These are phyloP conservation scores for Cornus controversa DNA, from an alignment of 148 eudicot species.

Conservation along the genomic window DNA sequence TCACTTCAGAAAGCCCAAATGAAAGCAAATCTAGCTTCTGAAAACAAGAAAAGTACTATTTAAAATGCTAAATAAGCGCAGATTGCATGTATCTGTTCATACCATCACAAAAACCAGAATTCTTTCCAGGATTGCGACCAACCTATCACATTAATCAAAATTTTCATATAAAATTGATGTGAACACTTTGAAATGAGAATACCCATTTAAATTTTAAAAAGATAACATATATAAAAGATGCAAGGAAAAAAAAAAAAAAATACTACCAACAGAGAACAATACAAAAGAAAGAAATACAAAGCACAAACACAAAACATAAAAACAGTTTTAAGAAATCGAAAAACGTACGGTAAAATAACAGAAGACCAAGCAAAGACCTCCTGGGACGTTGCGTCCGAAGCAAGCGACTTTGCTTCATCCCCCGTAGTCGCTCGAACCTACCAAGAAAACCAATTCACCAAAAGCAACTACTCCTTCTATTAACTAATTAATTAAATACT, in stretches of 20 bases:
- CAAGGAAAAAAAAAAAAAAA: too few species aligned
- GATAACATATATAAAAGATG: too few species aligned
- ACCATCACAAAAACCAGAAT: conserved; percentile 4
- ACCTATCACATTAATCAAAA: neutral
- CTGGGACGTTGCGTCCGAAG: conserved; percentile 28
- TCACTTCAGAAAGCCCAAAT: neutral
- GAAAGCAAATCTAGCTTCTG: conserved; percentile 1
- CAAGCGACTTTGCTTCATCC: conserved; percentile 35
- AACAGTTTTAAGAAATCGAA: neutral
- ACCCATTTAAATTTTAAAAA: neutral
- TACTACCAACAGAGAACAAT: too few species aligned
- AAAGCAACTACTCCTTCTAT: neutral
- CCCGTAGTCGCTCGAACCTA: conserved; percentile 37
- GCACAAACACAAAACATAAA: neutral
- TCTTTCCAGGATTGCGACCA: neutral
- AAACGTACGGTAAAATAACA: conserved; percentile 75
- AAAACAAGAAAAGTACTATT: conserved; percentile 4
- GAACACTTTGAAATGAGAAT: too few species aligned
- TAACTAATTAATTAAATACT: neutral
- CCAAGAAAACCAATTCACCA: conserved; percentile 6
- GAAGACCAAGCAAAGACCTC: conserved; percentile 83
- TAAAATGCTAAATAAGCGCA: neutral
- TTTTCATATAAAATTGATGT: too few species aligned
- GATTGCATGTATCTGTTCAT: conserved; percentile 3
- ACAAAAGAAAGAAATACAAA: too few species aligned